phyloP scores from a whole-genome alignment of 768 basidiomycete species.

The Collybiopsis confluens region DNA sequence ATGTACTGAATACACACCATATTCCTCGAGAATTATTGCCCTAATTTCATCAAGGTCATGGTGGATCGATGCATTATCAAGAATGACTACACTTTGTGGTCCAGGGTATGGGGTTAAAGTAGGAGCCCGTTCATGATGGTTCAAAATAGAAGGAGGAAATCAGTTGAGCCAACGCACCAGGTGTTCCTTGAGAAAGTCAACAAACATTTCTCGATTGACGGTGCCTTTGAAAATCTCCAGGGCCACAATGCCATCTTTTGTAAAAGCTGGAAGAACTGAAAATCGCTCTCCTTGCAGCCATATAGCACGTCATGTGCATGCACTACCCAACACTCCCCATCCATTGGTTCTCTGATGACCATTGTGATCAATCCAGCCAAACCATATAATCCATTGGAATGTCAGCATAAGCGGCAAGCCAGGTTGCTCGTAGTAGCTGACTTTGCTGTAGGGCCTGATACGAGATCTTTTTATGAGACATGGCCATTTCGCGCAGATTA shows the following conservation, averaged over 20 bases:
- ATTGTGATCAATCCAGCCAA: constrained; percentile 24
- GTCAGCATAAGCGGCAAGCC: constrained; percentile 9
- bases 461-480: no score
- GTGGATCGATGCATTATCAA: constrained; percentile 31
- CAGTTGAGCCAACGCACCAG: constrained; percentile 18
- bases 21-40: constrained; percentile 16
- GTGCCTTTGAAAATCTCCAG: constrained; percentile 31
- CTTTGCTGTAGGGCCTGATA: constrained; percentile 8
- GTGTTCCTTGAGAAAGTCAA: constrained; percentile 25
- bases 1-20: constrained; percentile 8
- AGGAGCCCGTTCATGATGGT: constrained; percentile 15
- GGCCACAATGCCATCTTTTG: constrained; percentile 24
- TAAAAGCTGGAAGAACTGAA: constrained; percentile 25
- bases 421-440: constrained; percentile 17
- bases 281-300: constrained; percentile 23
- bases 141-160: not conserved
- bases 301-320: constrained; percentile 17
- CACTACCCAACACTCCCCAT: constrained; percentile 14
- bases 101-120: constrained; percentile 29
- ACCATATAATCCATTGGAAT: constrained; percentile 12
- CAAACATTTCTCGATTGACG: constrained; percentile 26
- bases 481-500: no score
- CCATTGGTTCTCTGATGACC: constrained; percentile 17
- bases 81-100: constrained; percentile 24
- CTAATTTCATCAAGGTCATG: constrained; percentile 24